Evolutionary conservation across 257 asterid species (phyloP).

Genomic region (Nicotiana benthamiana): DNA sequence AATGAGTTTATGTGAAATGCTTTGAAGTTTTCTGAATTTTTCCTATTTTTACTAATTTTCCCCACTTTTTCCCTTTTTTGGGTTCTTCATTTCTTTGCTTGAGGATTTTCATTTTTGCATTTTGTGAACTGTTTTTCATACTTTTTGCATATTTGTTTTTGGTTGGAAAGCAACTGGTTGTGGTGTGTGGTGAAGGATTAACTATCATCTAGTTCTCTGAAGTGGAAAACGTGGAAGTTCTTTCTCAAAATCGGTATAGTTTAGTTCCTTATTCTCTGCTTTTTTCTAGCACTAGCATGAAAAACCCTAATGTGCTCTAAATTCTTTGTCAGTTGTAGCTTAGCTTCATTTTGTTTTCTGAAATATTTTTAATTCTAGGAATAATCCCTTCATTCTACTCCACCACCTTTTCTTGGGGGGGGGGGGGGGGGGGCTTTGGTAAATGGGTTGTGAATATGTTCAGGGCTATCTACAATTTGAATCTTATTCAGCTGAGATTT

Average conservation of each 20-base stretch:
- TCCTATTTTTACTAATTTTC: neutral
- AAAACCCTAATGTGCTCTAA: neutral
- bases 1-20: neutral
- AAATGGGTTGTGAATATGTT: neutral
- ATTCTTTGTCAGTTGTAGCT: neutral
- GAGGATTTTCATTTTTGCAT: neutral
- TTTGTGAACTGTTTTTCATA: neutral
- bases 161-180: neutral
- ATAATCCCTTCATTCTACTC: neutral
- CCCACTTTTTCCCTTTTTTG: neutral
- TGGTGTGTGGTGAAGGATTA: neutral
- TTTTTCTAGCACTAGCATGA: neutral
- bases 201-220: neutral
- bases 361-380: neutral
- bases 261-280: neutral
- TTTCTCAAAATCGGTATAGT: neutral
- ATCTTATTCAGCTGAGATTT: neutral
- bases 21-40: neutral
- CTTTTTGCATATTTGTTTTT: neutral
- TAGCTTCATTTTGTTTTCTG: neutral
- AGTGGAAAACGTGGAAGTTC: slow-evolving; percentile 1
- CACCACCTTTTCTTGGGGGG: neutral
- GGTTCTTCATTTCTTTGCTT: too few species aligned
- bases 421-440: neutral
- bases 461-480: neutral